These are phyloP conservation scores for Westerdykella ornata DNA, from an alignment of 2,329 filamentous ascomycete genomes.

Conservation along the genomic window DNA sequence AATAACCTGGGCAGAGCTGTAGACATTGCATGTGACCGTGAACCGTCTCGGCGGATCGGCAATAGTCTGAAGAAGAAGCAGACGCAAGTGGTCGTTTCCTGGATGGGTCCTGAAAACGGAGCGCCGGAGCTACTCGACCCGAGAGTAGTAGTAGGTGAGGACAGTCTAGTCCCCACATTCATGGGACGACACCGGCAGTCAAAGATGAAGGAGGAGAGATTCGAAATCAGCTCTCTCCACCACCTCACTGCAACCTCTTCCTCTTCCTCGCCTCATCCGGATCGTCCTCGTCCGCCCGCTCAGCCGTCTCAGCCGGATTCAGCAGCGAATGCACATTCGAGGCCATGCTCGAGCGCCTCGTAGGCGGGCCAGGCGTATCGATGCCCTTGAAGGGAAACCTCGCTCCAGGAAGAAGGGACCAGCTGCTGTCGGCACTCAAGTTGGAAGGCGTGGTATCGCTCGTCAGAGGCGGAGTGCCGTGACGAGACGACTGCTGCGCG, in stretches of 20 bases:
- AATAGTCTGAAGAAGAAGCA: no score
- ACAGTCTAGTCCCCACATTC: no score
- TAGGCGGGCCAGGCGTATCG: slow-evolving; percentile 54
- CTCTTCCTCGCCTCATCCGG: slow-evolving; percentile 56
- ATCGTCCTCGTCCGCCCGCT: slow-evolving; percentile 59
- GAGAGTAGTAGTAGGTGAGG: no score
- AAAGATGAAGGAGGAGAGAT: no score
- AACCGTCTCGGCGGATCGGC: no score
- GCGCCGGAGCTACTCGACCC: no score
- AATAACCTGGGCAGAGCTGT: no score
- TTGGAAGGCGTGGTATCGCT: slow-evolving; percentile 46
- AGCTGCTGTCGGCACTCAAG: slow-evolving; percentile 49
- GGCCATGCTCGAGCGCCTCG: slow-evolving; percentile 63
- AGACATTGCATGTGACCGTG: no score
- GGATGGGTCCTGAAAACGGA: no score
- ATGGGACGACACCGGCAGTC: no score
- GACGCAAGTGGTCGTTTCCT: no score
- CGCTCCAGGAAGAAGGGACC: slow-evolving; percentile 48
- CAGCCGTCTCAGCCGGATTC: slow-evolving; percentile 62
- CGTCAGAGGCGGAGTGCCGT: slow-evolving; percentile 49
- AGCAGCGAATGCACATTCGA: slow-evolving; percentile 62
- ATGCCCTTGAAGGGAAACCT: slow-evolving; percentile 45
- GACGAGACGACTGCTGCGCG: slow-evolving; percentile 45
- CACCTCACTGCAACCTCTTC: slow-evolving; percentile 40
- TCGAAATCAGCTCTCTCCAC: no score